phyloP scores from a whole-genome alignment of 2,329 filamentous ascomycete species.

The Elsinoe arachidis region DNA sequence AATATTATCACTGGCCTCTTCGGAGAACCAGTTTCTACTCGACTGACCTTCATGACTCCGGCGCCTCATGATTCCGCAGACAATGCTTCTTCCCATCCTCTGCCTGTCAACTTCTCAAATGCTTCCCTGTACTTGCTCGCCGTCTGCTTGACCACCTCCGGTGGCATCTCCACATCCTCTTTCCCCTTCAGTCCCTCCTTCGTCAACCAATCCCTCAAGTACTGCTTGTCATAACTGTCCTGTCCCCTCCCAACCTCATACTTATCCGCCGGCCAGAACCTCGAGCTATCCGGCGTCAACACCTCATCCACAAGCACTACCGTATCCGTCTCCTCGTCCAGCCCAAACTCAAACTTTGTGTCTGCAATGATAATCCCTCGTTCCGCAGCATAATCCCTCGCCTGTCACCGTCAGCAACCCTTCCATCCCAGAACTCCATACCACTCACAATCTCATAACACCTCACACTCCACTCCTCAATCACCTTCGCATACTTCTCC shows the following conservation, averaged over 20 bases:
- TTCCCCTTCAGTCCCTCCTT: constrained; percentile 65
- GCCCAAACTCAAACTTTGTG: constrained; percentile 69
- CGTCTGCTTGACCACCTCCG: constrained; percentile 61
- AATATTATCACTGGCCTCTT: background rate
- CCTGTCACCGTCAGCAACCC: constrained; percentile 28
- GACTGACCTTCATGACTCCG: background rate
- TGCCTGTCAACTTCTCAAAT: constrained; percentile 59
- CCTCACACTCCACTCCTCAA: constrained; percentile 56
- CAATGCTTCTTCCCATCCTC: constrained; percentile 32
- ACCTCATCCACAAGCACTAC: constrained; percentile 77
- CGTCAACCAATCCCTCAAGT: constrained; percentile 72
- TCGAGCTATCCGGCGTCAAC: constrained; percentile 63
- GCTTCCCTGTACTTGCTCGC: constrained; percentile 66
- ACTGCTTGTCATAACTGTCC: constrained; percentile 74
- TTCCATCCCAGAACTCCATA: background rate
- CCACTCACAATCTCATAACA: constrained; percentile 50
- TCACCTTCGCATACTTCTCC: constrained; percentile 52
- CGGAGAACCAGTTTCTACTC: background rate
- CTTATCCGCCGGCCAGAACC: constrained; percentile 73
- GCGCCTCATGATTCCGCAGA: background rate
- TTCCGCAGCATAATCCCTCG: constrained; percentile 53
- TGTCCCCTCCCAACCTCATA: constrained; percentile 68
- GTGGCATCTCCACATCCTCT: constrained; percentile 61
- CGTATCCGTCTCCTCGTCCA: constrained; percentile 52
- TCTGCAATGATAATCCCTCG: constrained; percentile 70